A percentile compares a stretch with the other conserved stretches of the same genome.
These are phyloP conservation scores for Sideroxylon spinosum DNA, from an alignment of 179 eudicot species.

Conservation along the genomic window DNA sequence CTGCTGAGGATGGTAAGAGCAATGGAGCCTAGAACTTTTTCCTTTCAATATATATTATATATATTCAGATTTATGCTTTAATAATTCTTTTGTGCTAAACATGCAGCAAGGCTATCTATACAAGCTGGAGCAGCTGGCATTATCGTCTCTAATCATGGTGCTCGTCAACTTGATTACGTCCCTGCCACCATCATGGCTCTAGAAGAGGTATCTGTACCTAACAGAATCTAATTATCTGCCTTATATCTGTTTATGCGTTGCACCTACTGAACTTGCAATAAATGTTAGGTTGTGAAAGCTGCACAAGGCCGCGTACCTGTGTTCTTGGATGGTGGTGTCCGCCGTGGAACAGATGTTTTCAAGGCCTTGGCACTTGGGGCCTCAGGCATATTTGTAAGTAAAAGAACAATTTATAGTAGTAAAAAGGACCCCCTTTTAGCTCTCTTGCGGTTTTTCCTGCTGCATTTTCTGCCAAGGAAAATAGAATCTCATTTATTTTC, in stretches of 20 bases:
- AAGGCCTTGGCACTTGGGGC: slow-evolving; percentile 93
- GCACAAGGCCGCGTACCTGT: slow-evolving; percentile 82
- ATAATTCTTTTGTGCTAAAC: neutral
- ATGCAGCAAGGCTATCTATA: slow-evolving; percentile 67
- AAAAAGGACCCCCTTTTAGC: no score
- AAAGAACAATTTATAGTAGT: no score
- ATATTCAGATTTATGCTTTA: no score
- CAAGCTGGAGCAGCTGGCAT: slow-evolving; percentile 88
- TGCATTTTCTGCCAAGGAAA: no score
- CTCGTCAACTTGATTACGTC: slow-evolving; percentile 92
- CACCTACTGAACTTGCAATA: neutral
- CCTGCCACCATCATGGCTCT: slow-evolving; percentile 84
- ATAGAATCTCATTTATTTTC: no score
- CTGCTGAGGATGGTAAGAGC: slow-evolving; percentile 76
- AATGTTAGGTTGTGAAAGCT: slow-evolving; percentile 69
- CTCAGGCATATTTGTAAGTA: slow-evolving; percentile 78
- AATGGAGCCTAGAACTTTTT: neutral
- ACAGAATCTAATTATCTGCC: neutral
- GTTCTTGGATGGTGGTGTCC: slow-evolving; percentile 89
- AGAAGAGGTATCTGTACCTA: slow-evolving; percentile 63
- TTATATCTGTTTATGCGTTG: neutral
- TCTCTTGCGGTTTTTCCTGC: no score
- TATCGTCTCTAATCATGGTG: slow-evolving; percentile 91
- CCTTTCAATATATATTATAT: neutral
- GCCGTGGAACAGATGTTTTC: slow-evolving; percentile 93